These are phyloP conservation scores for Melampsora americana DNA, from an alignment of 1,284 basidiomycete species.

Conservation along the genomic window DNA sequence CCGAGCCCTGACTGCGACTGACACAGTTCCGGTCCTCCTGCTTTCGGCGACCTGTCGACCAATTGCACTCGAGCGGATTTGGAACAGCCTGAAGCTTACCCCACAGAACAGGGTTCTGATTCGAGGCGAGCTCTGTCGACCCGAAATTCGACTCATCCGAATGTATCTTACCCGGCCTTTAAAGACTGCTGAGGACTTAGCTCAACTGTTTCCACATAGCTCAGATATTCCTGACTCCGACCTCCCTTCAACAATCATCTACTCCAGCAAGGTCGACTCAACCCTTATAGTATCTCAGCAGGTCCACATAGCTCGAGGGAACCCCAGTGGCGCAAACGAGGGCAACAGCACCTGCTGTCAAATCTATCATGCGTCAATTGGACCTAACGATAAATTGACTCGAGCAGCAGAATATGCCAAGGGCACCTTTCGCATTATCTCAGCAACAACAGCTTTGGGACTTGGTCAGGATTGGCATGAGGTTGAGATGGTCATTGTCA, in stretches of 20 bases:
- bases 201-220: background rate
- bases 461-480: slow-evolving; percentile 18
- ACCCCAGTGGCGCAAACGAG: background rate
- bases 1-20: background rate
- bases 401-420: background rate
- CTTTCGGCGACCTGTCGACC: slow-evolving; percentile 28
- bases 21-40: background rate
- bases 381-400: slow-evolving; percentile 9
- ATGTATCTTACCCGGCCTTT: background rate
- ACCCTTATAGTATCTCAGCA: background rate
- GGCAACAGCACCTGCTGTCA: slow-evolving; percentile 2
- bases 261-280: background rate
- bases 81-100: slow-evolving; percentile 1
- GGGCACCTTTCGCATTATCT: slow-evolving; percentile 3
- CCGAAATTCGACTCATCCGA: slow-evolving; percentile 5
- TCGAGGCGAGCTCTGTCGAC: background rate
- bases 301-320: slow-evolving; percentile 3
- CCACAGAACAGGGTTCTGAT: background rate
- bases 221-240: background rate
- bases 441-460: slow-evolving; percentile 9
- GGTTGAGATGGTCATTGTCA: background rate
- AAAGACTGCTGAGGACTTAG: background rate
- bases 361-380: slow-evolving; percentile 5
- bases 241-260: slow-evolving; percentile 7
- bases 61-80: slow-evolving; percentile 3